Base-by-base conservation (phyloP, 192 early-diverging fungal species). In the Backusella luteola region DNA sequence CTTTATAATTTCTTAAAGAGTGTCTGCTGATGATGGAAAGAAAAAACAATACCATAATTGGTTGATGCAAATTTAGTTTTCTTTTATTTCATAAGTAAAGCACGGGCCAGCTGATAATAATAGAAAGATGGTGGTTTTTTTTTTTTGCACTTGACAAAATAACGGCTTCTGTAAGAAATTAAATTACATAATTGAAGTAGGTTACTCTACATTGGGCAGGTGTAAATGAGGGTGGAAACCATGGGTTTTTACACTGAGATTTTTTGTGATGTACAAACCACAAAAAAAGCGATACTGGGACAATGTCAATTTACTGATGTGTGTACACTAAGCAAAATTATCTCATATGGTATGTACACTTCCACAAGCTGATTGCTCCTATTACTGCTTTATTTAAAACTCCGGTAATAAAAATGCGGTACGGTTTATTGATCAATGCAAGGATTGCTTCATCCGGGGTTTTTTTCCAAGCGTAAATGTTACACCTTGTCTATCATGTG, bases 101-200 rank as follows among this genome's bases (percentile, higher is more conserved):
- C 68, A 69, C 68, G 68, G 68, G 36, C 68, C 68, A 69, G 68
- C 68, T 69, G 68, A 69, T 69, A 69, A 21, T 59, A 59, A 59
- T 26, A 69, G 35, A 21, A 23, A 23, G 3, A 41, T 38, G 21
- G 1, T 69, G 21, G 6, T 69, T 69, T 69, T 1, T 11, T 69
- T 38, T 69, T 69, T 39, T 69, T 39, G 35, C 38, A 38, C 35
- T 69, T 38, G 19, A 38, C 34, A 38, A 38, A 69, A n/a, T 12
- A 69, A 69, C 29, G 17, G 19, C 19, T 41, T 69, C 34, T 69
- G 36, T 38, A 69, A 39, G 38, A 69, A 69, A 39, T 41, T 41
- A 29, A 63, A 69, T 69, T 23, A 38, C 68, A 39, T 41, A 69
- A 69, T 41, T 39, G 21, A 41, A 4, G 19, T 41, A 6, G 34